Evolutionary conservation across 2,329 filamentous ascomycete species (phyloP).

Genomic region (Aureobasidium sp.): DNA sequence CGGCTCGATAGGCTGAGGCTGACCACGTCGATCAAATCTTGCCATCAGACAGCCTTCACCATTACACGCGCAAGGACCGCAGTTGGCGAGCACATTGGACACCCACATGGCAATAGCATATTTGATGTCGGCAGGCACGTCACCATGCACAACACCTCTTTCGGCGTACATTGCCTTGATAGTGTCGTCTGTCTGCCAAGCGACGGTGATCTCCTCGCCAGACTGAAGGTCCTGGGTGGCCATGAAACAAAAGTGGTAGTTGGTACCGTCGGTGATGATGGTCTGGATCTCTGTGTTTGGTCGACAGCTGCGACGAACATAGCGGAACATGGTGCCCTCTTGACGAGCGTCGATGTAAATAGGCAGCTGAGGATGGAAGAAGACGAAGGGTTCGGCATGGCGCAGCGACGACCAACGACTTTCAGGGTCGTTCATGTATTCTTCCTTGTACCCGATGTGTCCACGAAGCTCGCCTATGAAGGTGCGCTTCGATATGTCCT

Average conservation of each 20-base stretch:
- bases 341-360: slow-evolving; percentile 87
- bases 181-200: slow-evolving; percentile 35
- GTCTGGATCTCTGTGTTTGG: slow-evolving; percentile 87
- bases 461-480: slow-evolving; percentile 67
- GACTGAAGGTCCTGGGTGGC: slow-evolving; percentile 70
- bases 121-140: slow-evolving; percentile 25
- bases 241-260: slow-evolving; percentile 90
- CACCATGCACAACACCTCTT: neutral
- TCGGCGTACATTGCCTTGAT: slow-evolving; percentile 16
- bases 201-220: slow-evolving; percentile 61
- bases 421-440: slow-evolving; percentile 39
- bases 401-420: slow-evolving; percentile 42
- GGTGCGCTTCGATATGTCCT: slow-evolving; percentile 43
- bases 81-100: slow-evolving; percentile 63
- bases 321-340: slow-evolving; percentile 79
- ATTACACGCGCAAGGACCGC: slow-evolving; percentile 72
- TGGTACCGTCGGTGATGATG: slow-evolving; percentile 66
- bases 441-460: slow-evolving; percentile 39
- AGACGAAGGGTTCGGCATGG: slow-evolving; percentile 48
- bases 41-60: slow-evolving; percentile 29
- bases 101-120: slow-evolving; percentile 57
- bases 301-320: slow-evolving; percentile 83
- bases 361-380: slow-evolving; percentile 75
- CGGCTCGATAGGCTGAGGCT: slow-evolving; percentile 18
- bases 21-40: slow-evolving; percentile 28